phyloP scores from a whole-genome alignment of 805 yeast species.

The Wickerhamiella brachini region DNA sequence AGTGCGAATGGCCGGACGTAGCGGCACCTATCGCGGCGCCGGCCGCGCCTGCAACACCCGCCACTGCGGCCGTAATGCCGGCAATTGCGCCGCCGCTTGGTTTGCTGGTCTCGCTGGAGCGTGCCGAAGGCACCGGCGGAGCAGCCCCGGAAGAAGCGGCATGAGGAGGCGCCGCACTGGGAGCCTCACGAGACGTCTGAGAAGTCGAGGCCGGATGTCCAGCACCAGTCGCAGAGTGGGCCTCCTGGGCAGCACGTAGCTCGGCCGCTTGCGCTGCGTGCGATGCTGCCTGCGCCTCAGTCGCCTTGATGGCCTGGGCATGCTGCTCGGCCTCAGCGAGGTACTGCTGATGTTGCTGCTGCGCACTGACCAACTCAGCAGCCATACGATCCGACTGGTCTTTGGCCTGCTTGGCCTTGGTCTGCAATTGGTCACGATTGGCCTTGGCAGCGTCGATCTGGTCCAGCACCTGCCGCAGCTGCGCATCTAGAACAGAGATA shows the following conservation, averaged over 20 bases:
- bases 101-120: too few relatives aligned
- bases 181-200: too few relatives aligned
- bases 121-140: too few relatives aligned
- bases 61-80: constrained; percentile 18
- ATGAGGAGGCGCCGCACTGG: too few relatives aligned
- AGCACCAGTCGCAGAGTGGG: background rate
- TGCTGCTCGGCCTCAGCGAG: constrained; percentile 3
- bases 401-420: constrained; percentile 1
- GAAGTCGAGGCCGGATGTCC: too few relatives aligned
- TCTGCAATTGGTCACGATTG: constrained; percentile 1
- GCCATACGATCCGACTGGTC: constrained; percentile 3
- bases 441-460: constrained; percentile 5
- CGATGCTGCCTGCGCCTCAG: background rate
- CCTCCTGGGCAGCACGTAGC: background rate
- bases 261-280: background rate
- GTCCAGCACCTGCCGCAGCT: constrained; percentile 3
- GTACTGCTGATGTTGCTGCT: constrained; percentile 4
- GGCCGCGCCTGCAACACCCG: constrained; percentile 17
- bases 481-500: constrained; percentile 10
- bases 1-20: background rate
- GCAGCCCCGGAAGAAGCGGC: too few relatives aligned
- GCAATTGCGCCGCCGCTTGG: constrained; percentile 5
- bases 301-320: background rate
- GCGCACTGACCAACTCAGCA: constrained; percentile 3
- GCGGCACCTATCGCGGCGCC: background rate